Base-by-base conservation (phyloP, 345 rosid species). In the Populus nigra region DNA sequence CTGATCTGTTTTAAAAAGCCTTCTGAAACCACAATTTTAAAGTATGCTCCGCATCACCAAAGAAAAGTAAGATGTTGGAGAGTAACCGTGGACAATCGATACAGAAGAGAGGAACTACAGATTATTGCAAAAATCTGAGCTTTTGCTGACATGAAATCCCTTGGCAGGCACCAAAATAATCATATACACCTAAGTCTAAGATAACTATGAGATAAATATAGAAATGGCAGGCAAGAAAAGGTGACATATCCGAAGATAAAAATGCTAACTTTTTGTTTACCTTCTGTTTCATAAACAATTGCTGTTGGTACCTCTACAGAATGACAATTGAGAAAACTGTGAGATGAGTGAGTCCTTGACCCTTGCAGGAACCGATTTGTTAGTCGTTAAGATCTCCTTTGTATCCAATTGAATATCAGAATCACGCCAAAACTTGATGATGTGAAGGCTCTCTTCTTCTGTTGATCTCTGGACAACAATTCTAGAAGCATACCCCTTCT, bases 381-480 rank as follows among this genome's bases (percentile, higher is more conserved):
- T 80, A 17, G 65, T 38, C 2, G 82, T 41, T 5, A 36, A 43
- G 1, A 17, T 45, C 68, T 83, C 85, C 76, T 74, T 85, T 18
- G 62, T 57, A 39, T 78, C 81, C 4, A 38, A 25, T 78, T 80
- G 66, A 43, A 62, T 66, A 27, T 81, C 87, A 15, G 65, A 20
- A 84, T 82, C 79, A 41, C 77, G 68, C 85, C 94, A 92, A 76
- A 91, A 91, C 84, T 89, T 90, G 31, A 92, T 85, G 35, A 92
- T 80, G 31, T 86, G 85, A 17, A 89, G 90, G 80, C 78, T 89
- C 85, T 92, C 97, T 78, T 92, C 94, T 38, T 89, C 93, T 2
- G 94, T 92, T 68, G 94, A 90, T 76, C 97, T 88, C 81, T 91
- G 98, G 71, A 93, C 85, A 8, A 93, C 71, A 55, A 93, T 91